phyloP scores from a whole-genome alignment of 495 filamentous ascomycete species.

The Neurospora africana region DNA sequence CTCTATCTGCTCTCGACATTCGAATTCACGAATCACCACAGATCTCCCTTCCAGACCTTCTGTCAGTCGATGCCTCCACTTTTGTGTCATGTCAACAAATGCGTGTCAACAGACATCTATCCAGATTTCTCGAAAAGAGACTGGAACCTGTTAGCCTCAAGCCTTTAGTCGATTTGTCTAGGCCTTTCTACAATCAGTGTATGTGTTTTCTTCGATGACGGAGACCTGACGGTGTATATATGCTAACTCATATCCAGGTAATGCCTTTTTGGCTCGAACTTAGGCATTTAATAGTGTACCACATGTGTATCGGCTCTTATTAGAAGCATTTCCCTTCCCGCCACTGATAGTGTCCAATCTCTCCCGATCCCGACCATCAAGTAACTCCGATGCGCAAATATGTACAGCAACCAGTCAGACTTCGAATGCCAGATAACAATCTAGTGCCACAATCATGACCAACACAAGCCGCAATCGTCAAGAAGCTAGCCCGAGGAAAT shows the following conservation, averaged over 20 bases:
- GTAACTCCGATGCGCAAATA: background rate
- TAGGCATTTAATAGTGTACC: too few species aligned
- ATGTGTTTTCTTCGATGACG: too few species aligned
- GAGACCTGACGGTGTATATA: too few species aligned
- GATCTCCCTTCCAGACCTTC: background rate
- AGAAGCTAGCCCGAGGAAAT: background rate
- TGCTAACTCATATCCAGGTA: too few species aligned
- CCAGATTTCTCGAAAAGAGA: background rate
- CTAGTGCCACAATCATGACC: background rate
- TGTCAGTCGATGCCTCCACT: background rate
- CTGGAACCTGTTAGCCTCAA: background rate
- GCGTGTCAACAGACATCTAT: background rate
- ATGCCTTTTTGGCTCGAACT: too few species aligned
- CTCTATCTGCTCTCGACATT: too few species aligned
- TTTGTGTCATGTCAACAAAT: background rate
- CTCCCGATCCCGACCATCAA: background rate
- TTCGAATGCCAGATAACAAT: background rate
- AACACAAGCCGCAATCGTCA: background rate
- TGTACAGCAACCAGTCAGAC: background rate
- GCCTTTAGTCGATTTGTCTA: too few species aligned
- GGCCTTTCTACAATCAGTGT: too few species aligned
- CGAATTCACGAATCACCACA: too few species aligned
- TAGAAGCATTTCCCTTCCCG: too few species aligned
- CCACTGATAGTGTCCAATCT: background rate
- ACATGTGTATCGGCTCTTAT: too few species aligned